Evolutionary conservation across 192 early-diverging fungal genomes (phyloP).

Genomic region (Coemansia sp.): DNA sequence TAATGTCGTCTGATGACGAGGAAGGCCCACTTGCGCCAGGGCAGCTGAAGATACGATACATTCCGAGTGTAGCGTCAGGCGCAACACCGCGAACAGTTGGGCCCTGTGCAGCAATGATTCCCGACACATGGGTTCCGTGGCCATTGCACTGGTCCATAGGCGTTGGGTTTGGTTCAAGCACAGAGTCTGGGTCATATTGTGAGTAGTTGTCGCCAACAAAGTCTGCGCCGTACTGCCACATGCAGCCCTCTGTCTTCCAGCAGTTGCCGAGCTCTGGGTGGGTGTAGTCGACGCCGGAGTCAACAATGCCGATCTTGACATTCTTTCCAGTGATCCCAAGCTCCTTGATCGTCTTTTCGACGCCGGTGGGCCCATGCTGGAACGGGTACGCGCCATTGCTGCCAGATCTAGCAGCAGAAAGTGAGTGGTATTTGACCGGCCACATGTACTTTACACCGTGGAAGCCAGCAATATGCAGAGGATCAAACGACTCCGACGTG

Average conservation of each 20-base stretch:
- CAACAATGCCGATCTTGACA: conserved; percentile 67
- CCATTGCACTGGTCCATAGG: conserved; percentile 60
- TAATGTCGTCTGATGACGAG: conserved; percentile 55
- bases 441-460: too few species aligned
- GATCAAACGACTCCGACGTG: too few species aligned
- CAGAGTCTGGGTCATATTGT: too few species aligned
- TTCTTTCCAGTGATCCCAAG: conserved; percentile 59
- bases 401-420: too few species aligned
- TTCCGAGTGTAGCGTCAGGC: conserved; percentile 62
- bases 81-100: conserved; percentile 62
- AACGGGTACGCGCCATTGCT: too few species aligned
- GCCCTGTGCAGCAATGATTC: conserved; percentile 55
- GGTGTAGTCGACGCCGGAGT: conserved; percentile 65
- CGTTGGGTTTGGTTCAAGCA: conserved; percentile 59
- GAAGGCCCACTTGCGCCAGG: conserved; percentile 36
- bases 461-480: too few species aligned
- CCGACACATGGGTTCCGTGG: conserved; percentile 69
- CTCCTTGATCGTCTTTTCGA: conserved; percentile 42
- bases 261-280: conserved; percentile 65
- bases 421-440: too few species aligned
- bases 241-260: conserved; percentile 56
- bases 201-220: conserved; percentile 64
- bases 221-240: conserved; percentile 60
- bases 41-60: conserved; percentile 65
- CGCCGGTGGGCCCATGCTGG: conserved; percentile 52